Evolutionary conservation across 306 rosid genomes (phyloP).

Genomic region (Quercus gilva): DNA sequence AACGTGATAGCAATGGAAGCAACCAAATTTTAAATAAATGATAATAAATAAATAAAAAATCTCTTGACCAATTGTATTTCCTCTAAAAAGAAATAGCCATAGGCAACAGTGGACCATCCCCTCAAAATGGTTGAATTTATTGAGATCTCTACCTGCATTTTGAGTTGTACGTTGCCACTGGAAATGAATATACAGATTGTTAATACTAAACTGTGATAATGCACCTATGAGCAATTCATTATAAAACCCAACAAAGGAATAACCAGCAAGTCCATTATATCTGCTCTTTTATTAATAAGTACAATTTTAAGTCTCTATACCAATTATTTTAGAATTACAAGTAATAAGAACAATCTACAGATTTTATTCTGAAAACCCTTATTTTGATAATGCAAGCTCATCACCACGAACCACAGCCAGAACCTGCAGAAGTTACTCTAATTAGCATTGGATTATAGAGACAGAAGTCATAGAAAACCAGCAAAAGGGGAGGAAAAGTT

Average conservation of each 20-base stretch:
- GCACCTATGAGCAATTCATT: too few species aligned
- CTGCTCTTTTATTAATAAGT: neutral
- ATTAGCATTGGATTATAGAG: neutral
- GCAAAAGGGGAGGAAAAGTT: neutral
- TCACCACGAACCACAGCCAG: constrained; percentile 31
- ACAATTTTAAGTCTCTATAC: neutral
- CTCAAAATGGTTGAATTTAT: too few species aligned
- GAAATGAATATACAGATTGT: too few species aligned
- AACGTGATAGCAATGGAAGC: too few species aligned
- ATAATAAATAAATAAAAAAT: too few species aligned
- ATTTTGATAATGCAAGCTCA: constrained; percentile 3
- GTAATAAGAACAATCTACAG: neutral
- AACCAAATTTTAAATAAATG: too few species aligned
- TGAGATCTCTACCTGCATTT: too few species aligned
- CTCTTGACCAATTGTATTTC: too few species aligned
- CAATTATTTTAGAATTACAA: neutral
- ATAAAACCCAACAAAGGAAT: neutral
- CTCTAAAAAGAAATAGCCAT: too few species aligned
- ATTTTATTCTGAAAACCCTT: neutral
- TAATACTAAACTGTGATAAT: too few species aligned
- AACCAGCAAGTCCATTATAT: neutral
- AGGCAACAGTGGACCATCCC: too few species aligned
- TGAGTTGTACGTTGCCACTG: too few species aligned
- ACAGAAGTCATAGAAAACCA: neutral
- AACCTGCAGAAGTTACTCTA: constrained; percentile 10